Evolutionary conservation across 2,329 filamentous ascomycete species (phyloP).

Genomic region (Apiospora marii): DNA sequence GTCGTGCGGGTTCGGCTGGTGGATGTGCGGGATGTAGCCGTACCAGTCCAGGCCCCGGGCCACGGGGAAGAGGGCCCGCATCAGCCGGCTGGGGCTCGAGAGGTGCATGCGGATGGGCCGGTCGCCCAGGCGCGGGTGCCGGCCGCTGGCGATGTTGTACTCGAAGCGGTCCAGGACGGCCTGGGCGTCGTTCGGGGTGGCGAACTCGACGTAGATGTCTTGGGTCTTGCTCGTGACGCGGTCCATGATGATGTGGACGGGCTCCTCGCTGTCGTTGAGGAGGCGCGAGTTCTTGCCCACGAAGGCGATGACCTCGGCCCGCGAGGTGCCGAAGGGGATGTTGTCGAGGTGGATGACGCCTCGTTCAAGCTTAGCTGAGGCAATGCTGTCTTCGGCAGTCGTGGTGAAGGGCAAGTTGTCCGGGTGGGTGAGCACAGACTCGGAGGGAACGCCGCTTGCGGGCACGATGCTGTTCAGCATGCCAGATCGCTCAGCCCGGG

Average conservation of each 20-base stretch:
- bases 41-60: slow-evolving; percentile 65
- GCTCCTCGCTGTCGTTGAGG: slow-evolving; percentile 49
- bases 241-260: slow-evolving; percentile 58
- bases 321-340: slow-evolving; percentile 51
- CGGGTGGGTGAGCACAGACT: slow-evolving; percentile 46
- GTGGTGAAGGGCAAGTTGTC: slow-evolving; percentile 54
- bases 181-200: slow-evolving; percentile 58
- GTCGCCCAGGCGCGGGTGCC: slow-evolving; percentile 60
- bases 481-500: slow-evolving; percentile 44
- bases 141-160: slow-evolving; percentile 33
- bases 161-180: slow-evolving; percentile 59
- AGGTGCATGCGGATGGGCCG: slow-evolving; percentile 65
- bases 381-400: slow-evolving; percentile 43
- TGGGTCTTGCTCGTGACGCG: slow-evolving; percentile 54
- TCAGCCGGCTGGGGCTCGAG: slow-evolving; percentile 63
- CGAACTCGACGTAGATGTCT: slow-evolving; percentile 55
- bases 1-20: slow-evolving; percentile 43
- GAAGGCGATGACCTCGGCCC: slow-evolving; percentile 52
- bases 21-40: slow-evolving; percentile 52
- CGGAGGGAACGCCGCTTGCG: slow-evolving; percentile 45
- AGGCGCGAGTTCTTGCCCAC: slow-evolving; percentile 52
- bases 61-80: slow-evolving; percentile 69
- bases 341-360: slow-evolving; percentile 61
- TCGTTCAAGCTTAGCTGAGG: slow-evolving; percentile 40
- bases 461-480: slow-evolving; percentile 48